Conservation (phyloP, 202 grass and related monocot species). For the Schoenoplectus triqueter region DNA sequence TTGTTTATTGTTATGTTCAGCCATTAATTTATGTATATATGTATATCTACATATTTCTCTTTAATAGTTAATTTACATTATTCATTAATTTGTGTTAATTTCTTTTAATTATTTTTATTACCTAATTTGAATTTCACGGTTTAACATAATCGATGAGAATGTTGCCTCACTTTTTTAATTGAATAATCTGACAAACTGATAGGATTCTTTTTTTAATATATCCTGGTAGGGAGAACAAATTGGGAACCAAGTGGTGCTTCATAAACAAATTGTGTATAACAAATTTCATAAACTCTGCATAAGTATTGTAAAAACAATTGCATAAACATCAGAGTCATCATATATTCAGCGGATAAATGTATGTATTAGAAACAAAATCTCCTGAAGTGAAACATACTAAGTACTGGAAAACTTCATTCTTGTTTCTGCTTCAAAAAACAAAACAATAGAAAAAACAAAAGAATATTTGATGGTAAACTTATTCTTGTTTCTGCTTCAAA, state of each 20-base stretch:
- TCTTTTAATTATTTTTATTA: no score
- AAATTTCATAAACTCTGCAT: neutral
- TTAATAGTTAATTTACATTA: no score
- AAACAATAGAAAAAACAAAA: slow-evolving; percentile 11
- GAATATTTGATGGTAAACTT: slow-evolving; percentile 7
- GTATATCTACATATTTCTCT: no score
- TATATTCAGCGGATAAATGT: slow-evolving; percentile 8
- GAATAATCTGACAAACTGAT: neutral
- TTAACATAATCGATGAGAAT: no score
- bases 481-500: neutral
- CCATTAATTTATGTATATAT: no score
- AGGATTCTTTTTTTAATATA: neutral
- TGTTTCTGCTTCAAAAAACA: no score
- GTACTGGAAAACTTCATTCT: slow-evolving; percentile 66
- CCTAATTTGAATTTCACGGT: no score
- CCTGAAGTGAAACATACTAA: neutral
- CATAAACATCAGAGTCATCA: no score
- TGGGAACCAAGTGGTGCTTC: neutral
- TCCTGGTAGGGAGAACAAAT: neutral
- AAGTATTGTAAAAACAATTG: no score
- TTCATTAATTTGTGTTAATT: no score
- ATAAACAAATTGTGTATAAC: neutral
- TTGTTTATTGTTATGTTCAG: no score
- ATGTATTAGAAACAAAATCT: no score
- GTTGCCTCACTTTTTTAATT: neutral